These are phyloP conservation scores for Aschersonia sp. DNA, from an alignment of 2,329 filamentous ascomycete genomes.

Conservation along the genomic window DNA sequence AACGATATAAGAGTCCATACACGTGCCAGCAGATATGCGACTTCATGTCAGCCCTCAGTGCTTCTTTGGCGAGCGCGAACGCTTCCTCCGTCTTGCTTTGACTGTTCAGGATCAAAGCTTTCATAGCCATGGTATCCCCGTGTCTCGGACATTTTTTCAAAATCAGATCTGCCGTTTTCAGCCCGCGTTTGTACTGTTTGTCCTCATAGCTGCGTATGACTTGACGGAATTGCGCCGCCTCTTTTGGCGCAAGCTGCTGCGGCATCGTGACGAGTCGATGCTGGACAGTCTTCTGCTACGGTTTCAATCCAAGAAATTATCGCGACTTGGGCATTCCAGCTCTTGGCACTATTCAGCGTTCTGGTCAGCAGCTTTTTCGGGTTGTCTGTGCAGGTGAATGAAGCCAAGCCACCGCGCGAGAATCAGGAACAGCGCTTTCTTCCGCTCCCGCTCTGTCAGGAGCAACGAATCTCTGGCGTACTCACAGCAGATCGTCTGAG, in stretches of 20 bases:
- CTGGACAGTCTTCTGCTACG: too few species aligned
- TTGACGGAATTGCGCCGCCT: constrained; percentile 84
- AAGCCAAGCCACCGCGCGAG: too few species aligned
- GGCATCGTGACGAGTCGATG: constrained; percentile 36
- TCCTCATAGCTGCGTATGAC: constrained; percentile 94
- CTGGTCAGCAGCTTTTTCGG: too few species aligned
- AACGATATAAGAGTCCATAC: constrained; percentile 84
- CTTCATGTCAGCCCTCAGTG: constrained; percentile 93
- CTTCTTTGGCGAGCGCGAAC: constrained; percentile 82
- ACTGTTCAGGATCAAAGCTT: constrained; percentile 88
- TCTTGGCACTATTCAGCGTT: too few species aligned
- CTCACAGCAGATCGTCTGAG: not conserved
- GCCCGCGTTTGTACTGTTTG: constrained; percentile 90
- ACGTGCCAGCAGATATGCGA: constrained; percentile 99
- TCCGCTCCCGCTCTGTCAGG: too few species aligned
- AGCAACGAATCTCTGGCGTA: not conserved
- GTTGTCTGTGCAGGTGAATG: too few species aligned
- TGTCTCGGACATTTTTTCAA: constrained; percentile 88
- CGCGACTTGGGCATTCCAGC: too few species aligned
- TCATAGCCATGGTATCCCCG: constrained; percentile 98
- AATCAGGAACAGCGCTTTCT: too few species aligned
- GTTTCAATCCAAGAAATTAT: too few species aligned
- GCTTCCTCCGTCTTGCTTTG: constrained; percentile 89
- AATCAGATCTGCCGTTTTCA: constrained; percentile 94
- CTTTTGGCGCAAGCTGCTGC: constrained; percentile 68